phyloP scores from a whole-genome alignment of 768 basidiomycete species.

The Boletellus ananas region DNA sequence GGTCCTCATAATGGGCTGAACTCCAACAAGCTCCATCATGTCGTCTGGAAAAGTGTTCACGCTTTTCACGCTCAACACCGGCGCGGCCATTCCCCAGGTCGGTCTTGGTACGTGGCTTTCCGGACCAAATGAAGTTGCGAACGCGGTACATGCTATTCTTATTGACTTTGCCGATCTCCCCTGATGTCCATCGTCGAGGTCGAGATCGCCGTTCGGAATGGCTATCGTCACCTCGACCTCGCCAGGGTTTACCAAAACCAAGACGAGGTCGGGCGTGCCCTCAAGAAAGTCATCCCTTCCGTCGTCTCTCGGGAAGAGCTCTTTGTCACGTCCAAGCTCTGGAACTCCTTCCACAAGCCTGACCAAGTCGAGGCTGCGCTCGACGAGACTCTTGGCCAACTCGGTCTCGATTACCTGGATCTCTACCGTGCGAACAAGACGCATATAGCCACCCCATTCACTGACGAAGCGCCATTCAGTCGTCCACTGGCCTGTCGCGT shows the following conservation, averaged over 20 bases:
- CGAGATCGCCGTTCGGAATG: conserved; percentile 66
- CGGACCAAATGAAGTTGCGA: conserved; percentile 68
- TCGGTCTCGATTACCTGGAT: conserved; percentile 76
- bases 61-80: too few relatives aligned
- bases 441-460: conserved; percentile 2
- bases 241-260: conserved; percentile 40
- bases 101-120: conserved; percentile 75
- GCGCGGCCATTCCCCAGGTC: conserved; percentile 49
- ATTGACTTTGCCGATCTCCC: too few relatives aligned
- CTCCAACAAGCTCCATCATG: too few relatives aligned
- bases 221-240: conserved; percentile 20
- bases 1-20: too few relatives aligned
- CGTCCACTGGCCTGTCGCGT: conserved; percentile 78
- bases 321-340: conserved; percentile 79
- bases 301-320: conserved; percentile 79
- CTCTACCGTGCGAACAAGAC: conserved; percentile 56
- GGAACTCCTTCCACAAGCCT: conserved; percentile 72
- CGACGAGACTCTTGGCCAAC: conserved; percentile 68
- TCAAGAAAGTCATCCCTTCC: conserved; percentile 45
- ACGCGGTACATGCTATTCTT: conserved; percentile 42
- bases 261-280: conserved; percentile 66
- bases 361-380: conserved; percentile 68
- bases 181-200: conserved; percentile 43
- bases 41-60: too few relatives aligned
- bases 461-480: conserved; percentile 38